These are phyloP conservation scores for Rhynchosporium agropyri DNA, from an alignment of 2,329 filamentous ascomycete genomes.

Conservation along the genomic window DNA sequence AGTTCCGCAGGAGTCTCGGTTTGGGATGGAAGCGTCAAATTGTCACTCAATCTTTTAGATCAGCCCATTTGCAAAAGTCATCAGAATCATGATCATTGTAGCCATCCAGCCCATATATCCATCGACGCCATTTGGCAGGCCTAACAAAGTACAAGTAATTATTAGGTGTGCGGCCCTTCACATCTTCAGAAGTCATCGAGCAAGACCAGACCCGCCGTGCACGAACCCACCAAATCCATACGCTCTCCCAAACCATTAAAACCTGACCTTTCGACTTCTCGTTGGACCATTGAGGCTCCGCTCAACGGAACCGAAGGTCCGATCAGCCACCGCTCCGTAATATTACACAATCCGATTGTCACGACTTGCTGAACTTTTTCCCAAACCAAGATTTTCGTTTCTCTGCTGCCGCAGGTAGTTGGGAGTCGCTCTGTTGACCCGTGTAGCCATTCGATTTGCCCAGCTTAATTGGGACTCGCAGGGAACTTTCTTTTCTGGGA, in stretches of 20 bases:
- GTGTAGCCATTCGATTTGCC: slow-evolving; percentile 33
- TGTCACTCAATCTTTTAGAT: slow-evolving; percentile 17
- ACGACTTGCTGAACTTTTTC: slow-evolving; percentile 72
- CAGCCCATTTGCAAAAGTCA: slow-evolving; percentile 6
- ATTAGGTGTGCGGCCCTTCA: neutral
- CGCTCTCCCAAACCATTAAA: slow-evolving; percentile 21
- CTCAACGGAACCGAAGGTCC: slow-evolving; percentile 9
- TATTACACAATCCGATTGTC: slow-evolving; percentile 16
- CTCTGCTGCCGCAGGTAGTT: slow-evolving; percentile 47
- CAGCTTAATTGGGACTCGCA: slow-evolving; percentile 39
- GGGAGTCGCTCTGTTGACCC: slow-evolving; percentile 16
- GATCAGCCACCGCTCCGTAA: slow-evolving; percentile 2
- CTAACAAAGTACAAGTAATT: slow-evolving; percentile 6
- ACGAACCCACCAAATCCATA: slow-evolving; percentile 25
- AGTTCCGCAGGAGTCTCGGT: neutral
- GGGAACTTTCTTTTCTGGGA: slow-evolving; percentile 32
- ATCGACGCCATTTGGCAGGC: slow-evolving; percentile 14
- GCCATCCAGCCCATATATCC: slow-evolving; percentile 16
- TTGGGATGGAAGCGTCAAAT: neutral
- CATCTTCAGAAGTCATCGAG: neutral
- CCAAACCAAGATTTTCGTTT: slow-evolving; percentile 93
- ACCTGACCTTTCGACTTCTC: slow-evolving; percentile 20
- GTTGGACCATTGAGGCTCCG: slow-evolving; percentile 29
- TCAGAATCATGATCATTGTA: slow-evolving; percentile 17
- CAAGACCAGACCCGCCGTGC: slow-evolving; percentile 32